Conservation (phyloP, 163 green algal genomes). For the Chloromonas sp. region DNA sequence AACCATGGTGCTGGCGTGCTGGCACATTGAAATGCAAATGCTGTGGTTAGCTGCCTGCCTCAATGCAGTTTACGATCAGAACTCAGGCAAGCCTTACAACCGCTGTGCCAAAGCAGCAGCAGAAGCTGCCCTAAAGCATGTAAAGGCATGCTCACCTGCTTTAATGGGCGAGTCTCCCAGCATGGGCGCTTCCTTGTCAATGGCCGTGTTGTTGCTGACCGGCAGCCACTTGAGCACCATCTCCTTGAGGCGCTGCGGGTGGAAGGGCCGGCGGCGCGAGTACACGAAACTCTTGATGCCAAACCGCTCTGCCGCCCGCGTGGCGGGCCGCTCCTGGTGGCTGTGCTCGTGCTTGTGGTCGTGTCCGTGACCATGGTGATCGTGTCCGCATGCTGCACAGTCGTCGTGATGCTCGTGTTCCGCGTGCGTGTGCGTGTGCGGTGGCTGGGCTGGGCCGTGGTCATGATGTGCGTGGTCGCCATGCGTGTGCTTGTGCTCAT, state of each 20-base stretch:
- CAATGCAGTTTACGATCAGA: too few relatives aligned
- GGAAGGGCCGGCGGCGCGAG: slow-evolving; percentile 73
- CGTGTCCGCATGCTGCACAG: slow-evolving; percentile 17
- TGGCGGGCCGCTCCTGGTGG: slow-evolving; percentile 6
- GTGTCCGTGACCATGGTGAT: slow-evolving; percentile 25
- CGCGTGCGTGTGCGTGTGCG: slow-evolving; percentile 18
- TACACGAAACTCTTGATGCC: slow-evolving; percentile 91
- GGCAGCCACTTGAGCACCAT: slow-evolving; percentile 86
- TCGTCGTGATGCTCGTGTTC: slow-evolving; percentile 13
- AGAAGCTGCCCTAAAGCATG: too few relatives aligned
- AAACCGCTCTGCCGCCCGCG: slow-evolving; percentile 67
- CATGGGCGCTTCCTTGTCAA: slow-evolving; percentile 45
- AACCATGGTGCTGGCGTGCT: not conserved
- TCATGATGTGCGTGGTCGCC: slow-evolving; percentile 32
- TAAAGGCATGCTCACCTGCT: slow-evolving; percentile 25
- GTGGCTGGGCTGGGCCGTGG: slow-evolving; percentile 18
- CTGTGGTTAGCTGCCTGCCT: too few relatives aligned
- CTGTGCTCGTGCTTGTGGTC: slow-evolving; percentile 28
- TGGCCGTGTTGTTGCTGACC: slow-evolving; percentile 68
- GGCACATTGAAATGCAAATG: too few relatives aligned
- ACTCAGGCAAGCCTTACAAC: too few relatives aligned
- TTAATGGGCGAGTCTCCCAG: slow-evolving; percentile 71
- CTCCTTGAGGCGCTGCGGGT: slow-evolving; percentile 77
- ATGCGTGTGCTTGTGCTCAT: slow-evolving; percentile 48
- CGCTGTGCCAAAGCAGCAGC: too few relatives aligned